Conservation (phyloP, 768 basidiomycete genomes). For the Macrolepiota dolichaula region DNA sequence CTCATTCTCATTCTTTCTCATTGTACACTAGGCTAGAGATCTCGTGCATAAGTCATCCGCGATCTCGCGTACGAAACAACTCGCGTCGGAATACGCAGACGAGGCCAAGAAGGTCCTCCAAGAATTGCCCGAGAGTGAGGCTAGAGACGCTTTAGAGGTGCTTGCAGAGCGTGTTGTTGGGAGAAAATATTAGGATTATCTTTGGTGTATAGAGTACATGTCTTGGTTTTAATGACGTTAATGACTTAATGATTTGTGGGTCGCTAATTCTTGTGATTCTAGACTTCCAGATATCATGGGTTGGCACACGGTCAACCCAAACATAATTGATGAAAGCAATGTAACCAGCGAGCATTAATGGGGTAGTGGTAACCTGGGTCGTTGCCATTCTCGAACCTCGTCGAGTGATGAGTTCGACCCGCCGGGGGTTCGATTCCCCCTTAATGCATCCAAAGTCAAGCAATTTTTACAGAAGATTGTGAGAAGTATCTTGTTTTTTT, state of each 20-base stretch:
- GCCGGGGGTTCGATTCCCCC: background rate
- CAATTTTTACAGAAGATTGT: no score
- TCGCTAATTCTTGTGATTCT: no score
- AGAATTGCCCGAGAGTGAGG: conserved; percentile 79
- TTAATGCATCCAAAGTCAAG: background rate
- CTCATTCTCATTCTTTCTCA: background rate
- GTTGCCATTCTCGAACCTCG: conserved; percentile 11
- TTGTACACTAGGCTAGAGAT: conserved; percentile 55
- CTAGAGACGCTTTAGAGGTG: conserved; percentile 69
- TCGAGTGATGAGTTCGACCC: background rate
- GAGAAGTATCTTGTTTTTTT: no score
- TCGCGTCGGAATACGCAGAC: conserved; percentile 75
- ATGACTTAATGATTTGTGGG: background rate
- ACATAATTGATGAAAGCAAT: no score
- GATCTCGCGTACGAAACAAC: conserved; percentile 71
- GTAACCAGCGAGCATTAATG: conserved; percentile 8
- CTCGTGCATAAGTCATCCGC: conserved; percentile 78
- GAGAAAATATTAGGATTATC: conserved; percentile 31
- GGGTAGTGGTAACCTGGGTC: conserved; percentile 17
- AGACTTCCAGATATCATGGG: no score
- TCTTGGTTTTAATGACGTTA: background rate
- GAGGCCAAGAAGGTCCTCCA: conserved; percentile 74
- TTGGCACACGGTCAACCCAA: no score
- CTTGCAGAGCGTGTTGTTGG: conserved; percentile 75
- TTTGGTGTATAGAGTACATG: background rate